A percentile compares a stretch with the other conserved stretches of the same genome.
phyloP scores from a whole-genome alignment of 179 eudicot genomes.

The Carnegiea gigantea region DNA sequence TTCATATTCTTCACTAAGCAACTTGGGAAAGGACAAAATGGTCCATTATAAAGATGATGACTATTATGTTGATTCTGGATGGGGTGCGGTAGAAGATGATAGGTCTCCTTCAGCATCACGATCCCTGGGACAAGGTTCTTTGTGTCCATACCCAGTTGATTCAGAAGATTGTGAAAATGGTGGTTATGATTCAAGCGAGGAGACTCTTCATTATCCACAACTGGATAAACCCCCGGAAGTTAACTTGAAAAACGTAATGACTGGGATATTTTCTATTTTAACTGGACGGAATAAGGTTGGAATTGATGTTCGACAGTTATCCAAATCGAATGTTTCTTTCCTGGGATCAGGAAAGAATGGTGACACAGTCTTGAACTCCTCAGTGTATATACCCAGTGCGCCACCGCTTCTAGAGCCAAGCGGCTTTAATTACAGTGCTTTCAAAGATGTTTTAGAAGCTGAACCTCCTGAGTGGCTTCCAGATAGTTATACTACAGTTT shows the following conservation, averaged over 20 bases:
- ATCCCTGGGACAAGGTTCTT: constrained; percentile 36
- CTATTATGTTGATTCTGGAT: constrained; percentile 49
- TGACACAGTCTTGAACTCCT: constrained; percentile 73
- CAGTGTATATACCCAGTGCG: constrained; percentile 95
- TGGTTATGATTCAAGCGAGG: constrained; percentile 66
- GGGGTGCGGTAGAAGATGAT: constrained; percentile 47
- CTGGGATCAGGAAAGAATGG: constrained; percentile 86
- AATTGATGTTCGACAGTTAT: constrained; percentile 30
- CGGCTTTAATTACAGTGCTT: constrained; percentile 59
- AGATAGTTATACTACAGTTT: constrained; percentile 70
- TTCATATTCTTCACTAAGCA: constrained; percentile 60
- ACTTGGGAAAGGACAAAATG: constrained; percentile 48
- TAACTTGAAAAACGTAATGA: constrained; percentile 79
- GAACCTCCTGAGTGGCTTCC: constrained; percentile 99
- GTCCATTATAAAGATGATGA: constrained; percentile 52
- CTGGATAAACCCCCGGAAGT: constrained; percentile 59
- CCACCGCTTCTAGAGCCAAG: constrained; percentile 82
- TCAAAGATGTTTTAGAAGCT: constrained; percentile 86
- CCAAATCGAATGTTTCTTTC: constrained; percentile 74
- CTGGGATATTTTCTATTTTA: constrained; percentile 74
- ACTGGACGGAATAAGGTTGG: constrained; percentile 67
- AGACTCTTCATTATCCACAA: constrained; percentile 32
- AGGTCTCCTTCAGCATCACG: constrained; percentile 29
- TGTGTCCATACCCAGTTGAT: constrained; percentile 44
- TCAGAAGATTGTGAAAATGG: constrained; percentile 57